Base-by-base conservation (phyloP, 2,329 filamentous ascomycete genomes). In the Cytospora schulzeri region DNA sequence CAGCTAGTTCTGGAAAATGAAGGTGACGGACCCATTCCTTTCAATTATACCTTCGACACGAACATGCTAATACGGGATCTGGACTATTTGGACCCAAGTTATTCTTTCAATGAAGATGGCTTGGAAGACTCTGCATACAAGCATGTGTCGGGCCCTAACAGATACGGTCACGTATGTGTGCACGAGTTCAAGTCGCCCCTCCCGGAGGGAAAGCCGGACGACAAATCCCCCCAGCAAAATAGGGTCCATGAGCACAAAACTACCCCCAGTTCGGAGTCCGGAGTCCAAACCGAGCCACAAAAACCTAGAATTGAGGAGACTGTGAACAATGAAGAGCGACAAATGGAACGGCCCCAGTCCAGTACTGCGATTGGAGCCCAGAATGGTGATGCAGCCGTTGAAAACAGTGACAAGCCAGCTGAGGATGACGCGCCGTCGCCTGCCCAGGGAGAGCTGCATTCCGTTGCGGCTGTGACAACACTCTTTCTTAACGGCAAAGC, bases 41-140 rank as follows among this genome's bases (percentile, higher is more conserved):
- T 41, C 24, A 1, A 28, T 14, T 41, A 41, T 26, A 5, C 11
- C 17, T 17, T 51, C 11, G 17, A 28, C 2, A 26, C 24, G 8
- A 17, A 41, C 4, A 51, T 56, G 52, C 15, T 28, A 12, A 35
- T 51, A 5, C 52, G 52, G 11, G 60, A 62, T 22, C 60, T 62
- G 22, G 60, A 62, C 9, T 50, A 56, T 51, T 14, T 62, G 28
- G 29, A 56, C 52, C 19, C 19, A 12, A 12, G 1, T 0, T 62
- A 56, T 19, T 2, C 1, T 8, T 51, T 62, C 19, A 57, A 62
- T 17, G 22, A 51, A 6, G 17, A 9, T 2, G 33, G 29, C 12
- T 35, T 2, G 11, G 33, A 41, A 4, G 54, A 7, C 4, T 12
- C 31, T n/a, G 9, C 7, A 1, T 57, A 57, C 33, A 41, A 14